Evolutionary conservation across 148 eudicot genomes (phyloP).

Genomic region (Vaccinium darrowii): DNA sequence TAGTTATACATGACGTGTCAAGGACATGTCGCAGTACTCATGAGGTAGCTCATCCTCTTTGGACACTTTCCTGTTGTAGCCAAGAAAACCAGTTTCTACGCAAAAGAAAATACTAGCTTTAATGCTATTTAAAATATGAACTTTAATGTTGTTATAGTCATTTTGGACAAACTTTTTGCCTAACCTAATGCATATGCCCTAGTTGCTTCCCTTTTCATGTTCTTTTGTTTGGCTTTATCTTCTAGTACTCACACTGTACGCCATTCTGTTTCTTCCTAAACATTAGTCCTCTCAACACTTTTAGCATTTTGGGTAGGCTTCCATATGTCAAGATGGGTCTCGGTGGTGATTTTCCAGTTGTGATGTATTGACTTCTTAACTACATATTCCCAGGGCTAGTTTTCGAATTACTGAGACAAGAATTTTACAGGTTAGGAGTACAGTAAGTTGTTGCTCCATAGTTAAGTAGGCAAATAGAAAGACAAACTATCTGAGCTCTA

Average conservation of each 20-base stretch:
- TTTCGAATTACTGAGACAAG: background rate
- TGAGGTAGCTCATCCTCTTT: background rate
- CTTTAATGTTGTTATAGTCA: background rate
- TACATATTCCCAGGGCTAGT: conserved; percentile 6
- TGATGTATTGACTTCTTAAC: background rate
- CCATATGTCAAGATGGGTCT: background rate
- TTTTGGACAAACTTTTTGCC: background rate
- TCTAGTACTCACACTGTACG: background rate
- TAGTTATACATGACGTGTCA: background rate
- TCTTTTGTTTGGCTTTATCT: background rate
- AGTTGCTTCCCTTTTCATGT: background rate
- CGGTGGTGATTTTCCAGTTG: background rate
- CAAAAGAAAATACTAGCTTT: background rate
- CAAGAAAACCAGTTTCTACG: background rate
- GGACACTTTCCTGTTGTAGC: background rate
- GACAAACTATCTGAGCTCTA: no score
- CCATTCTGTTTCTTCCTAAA: background rate
- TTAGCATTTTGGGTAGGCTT: background rate
- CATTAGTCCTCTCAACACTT: background rate
- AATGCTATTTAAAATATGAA: background rate
- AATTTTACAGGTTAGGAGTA: background rate
- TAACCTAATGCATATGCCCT: background rate
- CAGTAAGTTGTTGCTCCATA: no score
- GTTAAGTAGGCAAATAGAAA: background rate
- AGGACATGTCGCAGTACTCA: background rate